Percentiles rank a stretch among this genome's conserved stretches.
phyloP scores from a whole-genome alignment of 2,329 filamentous ascomycete genomes.

The Fusarium hostae region DNA sequence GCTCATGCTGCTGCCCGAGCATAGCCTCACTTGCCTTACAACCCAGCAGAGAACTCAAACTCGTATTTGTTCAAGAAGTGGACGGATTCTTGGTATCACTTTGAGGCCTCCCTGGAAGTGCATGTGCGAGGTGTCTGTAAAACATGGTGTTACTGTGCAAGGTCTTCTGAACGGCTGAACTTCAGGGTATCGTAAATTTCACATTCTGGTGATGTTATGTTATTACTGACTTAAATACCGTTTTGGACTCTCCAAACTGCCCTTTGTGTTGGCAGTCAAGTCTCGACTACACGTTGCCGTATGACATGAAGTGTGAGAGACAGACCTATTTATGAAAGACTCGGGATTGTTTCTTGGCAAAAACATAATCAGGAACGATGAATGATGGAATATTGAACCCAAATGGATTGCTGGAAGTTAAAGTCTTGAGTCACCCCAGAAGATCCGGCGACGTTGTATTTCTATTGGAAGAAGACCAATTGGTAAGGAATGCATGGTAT shows the following conservation, averaged over 20 bases:
- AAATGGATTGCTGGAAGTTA: neutral
- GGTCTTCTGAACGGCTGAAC: neutral
- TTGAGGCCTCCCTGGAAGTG: neutral
- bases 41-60: neutral
- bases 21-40: slow-evolving; percentile 7
- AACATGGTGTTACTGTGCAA: neutral
- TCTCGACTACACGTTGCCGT: neutral
- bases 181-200: neutral
- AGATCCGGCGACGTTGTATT: neutral
- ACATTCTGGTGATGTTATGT: too few relatives aligned
- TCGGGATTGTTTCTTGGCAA: neutral
- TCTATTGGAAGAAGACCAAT: neutral
- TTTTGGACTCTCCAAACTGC: neutral
- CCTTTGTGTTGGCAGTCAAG: neutral
- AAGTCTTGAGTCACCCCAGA: neutral
- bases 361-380: neutral
- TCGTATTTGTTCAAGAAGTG: neutral
- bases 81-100: too few relatives aligned
- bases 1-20: neutral
- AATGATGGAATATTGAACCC: neutral
- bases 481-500: too few relatives aligned
- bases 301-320: neutral
- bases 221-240: too few relatives aligned
- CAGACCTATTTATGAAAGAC: neutral
- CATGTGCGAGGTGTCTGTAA: neutral